Evolutionary conservation across 202 grass and related monocot genomes (phyloP).

Genomic region (Carex arenaria): DNA sequence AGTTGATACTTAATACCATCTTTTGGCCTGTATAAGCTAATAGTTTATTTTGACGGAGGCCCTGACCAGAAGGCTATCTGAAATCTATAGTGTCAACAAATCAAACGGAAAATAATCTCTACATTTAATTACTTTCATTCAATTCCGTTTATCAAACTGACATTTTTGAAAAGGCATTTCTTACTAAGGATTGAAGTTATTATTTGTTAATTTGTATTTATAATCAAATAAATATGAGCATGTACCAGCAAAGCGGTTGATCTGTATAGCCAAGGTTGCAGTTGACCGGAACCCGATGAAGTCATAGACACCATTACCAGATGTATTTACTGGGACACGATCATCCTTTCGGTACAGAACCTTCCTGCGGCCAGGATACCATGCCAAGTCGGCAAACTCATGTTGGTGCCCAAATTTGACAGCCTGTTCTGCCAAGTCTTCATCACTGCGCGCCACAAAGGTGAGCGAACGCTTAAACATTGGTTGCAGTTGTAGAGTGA

Average conservation of each 20-base stretch:
- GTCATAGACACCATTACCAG: constrained; percentile 22
- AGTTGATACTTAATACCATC: not conserved
- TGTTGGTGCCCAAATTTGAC: constrained; percentile 21
- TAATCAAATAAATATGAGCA: not conserved
- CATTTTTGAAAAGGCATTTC: not conserved
- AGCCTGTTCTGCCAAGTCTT: constrained; percentile 27
- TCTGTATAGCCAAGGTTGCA: constrained; percentile 9
- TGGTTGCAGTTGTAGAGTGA: constrained; percentile 51
- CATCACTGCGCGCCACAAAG: constrained; percentile 36
- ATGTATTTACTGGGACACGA: not conserved
- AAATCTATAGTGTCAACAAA: not conserved
- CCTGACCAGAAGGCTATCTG: not conserved
- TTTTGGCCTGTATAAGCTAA: not conserved
- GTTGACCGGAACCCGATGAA: constrained; percentile 20
- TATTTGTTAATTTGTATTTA: not conserved
- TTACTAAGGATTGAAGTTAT: not conserved
- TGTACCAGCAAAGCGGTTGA: constrained; percentile 18
- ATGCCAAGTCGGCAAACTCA: constrained; percentile 35
- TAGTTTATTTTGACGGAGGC: not conserved
- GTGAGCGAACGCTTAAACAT: constrained; percentile 67
- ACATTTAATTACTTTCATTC: not conserved
- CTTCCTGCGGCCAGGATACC: constrained; percentile 30
- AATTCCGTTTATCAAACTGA: not conserved
- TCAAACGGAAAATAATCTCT: not conserved
- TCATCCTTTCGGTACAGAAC: constrained; percentile 36